Base-by-base conservation (phyloP, 257 asterid species). In the Solanum pennellii region DNA sequence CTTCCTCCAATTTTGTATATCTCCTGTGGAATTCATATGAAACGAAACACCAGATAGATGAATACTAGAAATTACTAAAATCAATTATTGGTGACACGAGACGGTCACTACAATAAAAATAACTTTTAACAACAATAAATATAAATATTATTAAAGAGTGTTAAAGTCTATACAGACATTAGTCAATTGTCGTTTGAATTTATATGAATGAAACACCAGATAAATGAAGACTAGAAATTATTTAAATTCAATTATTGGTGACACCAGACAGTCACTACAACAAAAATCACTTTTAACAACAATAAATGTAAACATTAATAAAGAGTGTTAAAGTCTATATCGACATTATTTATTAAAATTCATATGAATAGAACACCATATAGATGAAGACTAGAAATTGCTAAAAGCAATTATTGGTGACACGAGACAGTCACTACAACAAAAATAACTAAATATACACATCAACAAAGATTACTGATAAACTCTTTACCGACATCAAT, bases 1-100 rank as follows among this genome's bases (percentile, higher is more conserved):
- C 94, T 90, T 6, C 96, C 97, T 29, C 98, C 98, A 33, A n/a
- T 89, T 85, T 37, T 88, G 88, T 93, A 84, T 79, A 94, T 91
- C 45, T 83, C 92, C 98, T 94, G 93, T 90, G 52, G 4, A 83
- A 83, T 60, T 27, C 31, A 29, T 49, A 47, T 29, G 25, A 25
- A 25, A 1, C 0, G 39, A 68, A 68, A 68, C 8, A 68, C 12
- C 12, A 29, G 12, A 68, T 27, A 68, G 23, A 68, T 1, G 39
- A 68, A 68, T 21, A 68, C 3, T 68, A 14, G 75, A 68, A 65
- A 68, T 68, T 16, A 10, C 12, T 68, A 68, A 52, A 68, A 0
- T 29, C 37, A 68, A 65, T 5, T 65, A 2, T 65, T 5, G 35
- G 35, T 69, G n/a, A 16, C 76, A 31, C 21, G 39, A 31, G 13